phyloP scores from a whole-genome alignment of 1,139 yeast genomes.

The Protomyces lactucae-debilis region DNA sequence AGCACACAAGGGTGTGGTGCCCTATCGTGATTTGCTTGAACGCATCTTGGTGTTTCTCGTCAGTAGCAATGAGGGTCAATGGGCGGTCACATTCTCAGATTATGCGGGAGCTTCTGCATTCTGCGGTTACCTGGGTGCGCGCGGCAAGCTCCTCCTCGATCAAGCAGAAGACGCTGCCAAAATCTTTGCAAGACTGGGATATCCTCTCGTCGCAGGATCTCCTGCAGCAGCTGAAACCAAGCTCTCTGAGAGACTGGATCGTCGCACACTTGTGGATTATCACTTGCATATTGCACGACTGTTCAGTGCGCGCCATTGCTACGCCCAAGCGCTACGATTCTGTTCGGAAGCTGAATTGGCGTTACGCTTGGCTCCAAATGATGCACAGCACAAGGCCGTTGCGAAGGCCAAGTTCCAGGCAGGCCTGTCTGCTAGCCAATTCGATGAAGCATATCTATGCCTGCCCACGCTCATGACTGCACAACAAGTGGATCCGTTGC shows the following conservation, averaged over 20 bases:
- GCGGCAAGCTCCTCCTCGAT: conserved; percentile 1
- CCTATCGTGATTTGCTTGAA: conserved; percentile 9
- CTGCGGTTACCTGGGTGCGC: conserved; percentile 1
- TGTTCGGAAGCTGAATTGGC: conserved; percentile 8
- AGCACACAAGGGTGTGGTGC: background rate
- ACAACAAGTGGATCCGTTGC: conserved; percentile 18
- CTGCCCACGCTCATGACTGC: background rate
- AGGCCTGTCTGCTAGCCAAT: conserved; percentile 4
- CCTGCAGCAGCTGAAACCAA: background rate
- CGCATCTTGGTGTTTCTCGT: background rate
- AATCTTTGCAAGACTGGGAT: conserved; percentile 6
- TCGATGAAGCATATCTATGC: conserved; percentile 14
- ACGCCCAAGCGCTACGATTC: conserved; percentile 5
- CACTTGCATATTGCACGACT: conserved; percentile 17
- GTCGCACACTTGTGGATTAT: conserved; percentile 1
- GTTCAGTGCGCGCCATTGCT: background rate
- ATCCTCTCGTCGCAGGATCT: background rate
- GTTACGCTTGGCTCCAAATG: background rate
- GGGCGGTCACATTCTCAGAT: background rate
- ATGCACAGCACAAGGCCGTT: background rate
- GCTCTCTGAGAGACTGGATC: background rate
- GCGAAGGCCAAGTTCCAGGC: conserved; percentile 3
- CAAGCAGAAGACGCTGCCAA: background rate
- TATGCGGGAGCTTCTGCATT: background rate
- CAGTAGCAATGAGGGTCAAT: background rate